A percentile compares a stretch with the other conserved stretches of the same genome.
Conservation (phyloP, 768 basidiomycete species). For the Hygrophoropsis aurantiaca region DNA sequence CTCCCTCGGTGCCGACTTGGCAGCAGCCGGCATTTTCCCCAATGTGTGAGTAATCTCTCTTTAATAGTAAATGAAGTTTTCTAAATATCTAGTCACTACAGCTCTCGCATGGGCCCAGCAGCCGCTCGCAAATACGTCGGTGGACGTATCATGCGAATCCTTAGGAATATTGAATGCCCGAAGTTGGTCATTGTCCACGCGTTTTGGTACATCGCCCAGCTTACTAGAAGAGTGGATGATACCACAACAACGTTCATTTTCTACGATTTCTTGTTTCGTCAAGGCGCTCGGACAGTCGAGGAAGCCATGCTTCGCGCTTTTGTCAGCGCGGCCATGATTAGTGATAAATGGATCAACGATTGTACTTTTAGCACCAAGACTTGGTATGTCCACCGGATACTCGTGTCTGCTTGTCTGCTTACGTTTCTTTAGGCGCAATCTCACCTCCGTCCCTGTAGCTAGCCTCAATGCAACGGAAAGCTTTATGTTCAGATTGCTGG, state of each 20-base stretch:
- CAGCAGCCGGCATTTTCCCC: conserved; percentile 11
- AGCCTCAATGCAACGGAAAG: conserved; percentile 24
- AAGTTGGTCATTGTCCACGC: conserved; percentile 27
- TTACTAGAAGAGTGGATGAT: conserved; percentile 14
- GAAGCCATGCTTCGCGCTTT: conserved; percentile 36
- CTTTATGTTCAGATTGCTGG: conserved; percentile 11
- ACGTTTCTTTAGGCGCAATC: conserved; percentile 15
- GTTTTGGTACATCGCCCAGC: conserved; percentile 32
- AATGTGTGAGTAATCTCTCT: conserved; percentile 19
- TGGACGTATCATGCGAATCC: conserved; percentile 18
- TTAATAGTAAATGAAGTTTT: neutral
- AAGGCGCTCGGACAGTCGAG: conserved; percentile 25
- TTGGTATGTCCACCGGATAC: conserved; percentile 21
- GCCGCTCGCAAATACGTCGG: conserved; percentile 6
- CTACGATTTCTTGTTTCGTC: conserved; percentile 28
- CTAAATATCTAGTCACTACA: conserved; percentile 14
- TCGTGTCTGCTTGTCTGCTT: neutral
- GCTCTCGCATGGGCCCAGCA: conserved; percentile 5
- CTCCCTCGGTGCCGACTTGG: conserved; percentile 20
- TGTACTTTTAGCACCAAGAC: conserved; percentile 24
- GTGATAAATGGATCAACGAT: conserved; percentile 35
- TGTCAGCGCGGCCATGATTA: conserved; percentile 34
- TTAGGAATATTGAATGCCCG: conserved; percentile 24
- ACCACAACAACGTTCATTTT: conserved; percentile 18
- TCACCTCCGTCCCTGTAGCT: conserved; percentile 18